Conservation (phyloP, 352 stramenopile species). For the Globisporangium nodosum region DNA sequence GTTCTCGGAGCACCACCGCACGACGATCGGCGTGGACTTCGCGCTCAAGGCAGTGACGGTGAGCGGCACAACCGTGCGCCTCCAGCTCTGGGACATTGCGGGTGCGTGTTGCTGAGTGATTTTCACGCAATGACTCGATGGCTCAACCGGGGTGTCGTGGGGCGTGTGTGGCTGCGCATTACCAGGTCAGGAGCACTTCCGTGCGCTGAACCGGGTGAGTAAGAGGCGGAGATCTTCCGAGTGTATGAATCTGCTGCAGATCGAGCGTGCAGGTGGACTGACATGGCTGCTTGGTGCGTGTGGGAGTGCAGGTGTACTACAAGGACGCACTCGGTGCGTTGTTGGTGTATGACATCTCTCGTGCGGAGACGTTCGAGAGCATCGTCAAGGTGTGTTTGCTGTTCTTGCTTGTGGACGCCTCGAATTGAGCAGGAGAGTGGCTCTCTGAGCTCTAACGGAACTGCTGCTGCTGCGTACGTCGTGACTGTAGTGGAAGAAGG, state of each 20-base stretch:
- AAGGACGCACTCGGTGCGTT: constrained; percentile 89
- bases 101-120: constrained; percentile 11
- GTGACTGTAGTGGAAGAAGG: constrained; percentile 84
- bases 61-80: constrained; percentile 78
- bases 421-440: not conserved
- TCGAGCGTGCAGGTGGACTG: not conserved
- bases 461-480: not conserved
- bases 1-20: constrained; percentile 91
- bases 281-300: not conserved
- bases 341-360: constrained; percentile 91
- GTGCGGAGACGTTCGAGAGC: constrained; percentile 89
- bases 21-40: constrained; percentile 92
- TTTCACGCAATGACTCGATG: not conserved
- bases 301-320: constrained; percentile 79
- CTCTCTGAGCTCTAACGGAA: not conserved
- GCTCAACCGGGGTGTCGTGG: not conserved
- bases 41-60: constrained; percentile 87
- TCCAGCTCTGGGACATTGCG: constrained; percentile 94
- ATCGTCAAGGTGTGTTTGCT: constrained; percentile 57
- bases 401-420: no score
- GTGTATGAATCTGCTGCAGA: no score
- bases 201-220: constrained; percentile 83
- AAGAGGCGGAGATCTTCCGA: no score
- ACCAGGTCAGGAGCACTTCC: constrained; percentile 89
- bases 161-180: not conserved